These are phyloP conservation scores for Blastobotrys attinorum DNA, from an alignment of 805 yeast genomes.

Conservation along the genomic window DNA sequence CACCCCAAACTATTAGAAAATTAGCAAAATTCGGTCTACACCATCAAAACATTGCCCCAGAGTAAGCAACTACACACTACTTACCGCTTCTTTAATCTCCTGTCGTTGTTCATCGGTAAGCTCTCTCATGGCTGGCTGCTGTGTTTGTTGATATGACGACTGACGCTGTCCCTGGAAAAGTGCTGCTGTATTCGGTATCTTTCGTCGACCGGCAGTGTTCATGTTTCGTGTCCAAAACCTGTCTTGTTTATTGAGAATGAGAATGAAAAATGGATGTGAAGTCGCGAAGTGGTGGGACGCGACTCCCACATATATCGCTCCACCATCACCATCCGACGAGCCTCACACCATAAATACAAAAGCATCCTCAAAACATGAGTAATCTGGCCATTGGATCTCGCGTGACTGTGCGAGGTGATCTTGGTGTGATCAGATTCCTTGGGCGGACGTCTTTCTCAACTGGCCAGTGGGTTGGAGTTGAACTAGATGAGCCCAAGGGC, in stretches of 20 bases:
- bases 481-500: conserved; percentile 77
- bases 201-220: conserved; percentile 3
- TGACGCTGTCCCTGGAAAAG: background rate
- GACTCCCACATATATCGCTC: too few species aligned
- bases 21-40: background rate
- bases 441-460: conserved; percentile 50
- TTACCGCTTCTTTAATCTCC: conserved; percentile 79
- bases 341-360: too few species aligned
- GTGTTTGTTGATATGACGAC: background rate
- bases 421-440: conserved; percentile 44
- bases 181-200: conserved; percentile 3
- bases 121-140: conserved; percentile 32
- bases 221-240: background rate
- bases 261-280: too few species aligned
- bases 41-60: background rate
- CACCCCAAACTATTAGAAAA: conserved; percentile 53
- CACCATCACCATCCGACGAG: too few species aligned
- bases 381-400: conserved; percentile 10
- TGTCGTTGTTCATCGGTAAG: conserved; percentile 80
- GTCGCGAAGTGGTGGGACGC: too few species aligned
- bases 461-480: conserved; percentile 71
- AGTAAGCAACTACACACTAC: conserved; percentile 16
- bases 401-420: conserved; percentile 25
- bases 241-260: background rate
- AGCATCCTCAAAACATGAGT: background rate